phyloP scores from a whole-genome alignment of 2,329 filamentous ascomycete genomes.

The Exophiala dermatitidis region DNA sequence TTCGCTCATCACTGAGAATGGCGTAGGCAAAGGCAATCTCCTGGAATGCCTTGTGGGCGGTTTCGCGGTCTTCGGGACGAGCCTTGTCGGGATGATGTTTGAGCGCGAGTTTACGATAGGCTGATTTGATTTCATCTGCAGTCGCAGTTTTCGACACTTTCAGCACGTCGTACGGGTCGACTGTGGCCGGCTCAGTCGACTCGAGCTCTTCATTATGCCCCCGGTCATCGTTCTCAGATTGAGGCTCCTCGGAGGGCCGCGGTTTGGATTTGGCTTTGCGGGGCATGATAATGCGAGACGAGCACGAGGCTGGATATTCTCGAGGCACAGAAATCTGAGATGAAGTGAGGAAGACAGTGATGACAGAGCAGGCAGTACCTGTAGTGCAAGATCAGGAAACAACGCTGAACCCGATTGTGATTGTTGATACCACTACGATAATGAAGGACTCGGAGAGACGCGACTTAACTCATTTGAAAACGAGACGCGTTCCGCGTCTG shows the following conservation, averaged over 20 bases:
- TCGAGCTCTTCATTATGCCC: slow-evolving; percentile 44
- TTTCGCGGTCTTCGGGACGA: slow-evolving; percentile 56
- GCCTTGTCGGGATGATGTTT: slow-evolving; percentile 86
- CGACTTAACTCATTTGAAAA: too few species aligned
- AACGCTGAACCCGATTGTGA: too few species aligned
- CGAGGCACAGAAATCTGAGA: too few species aligned
- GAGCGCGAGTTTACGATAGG: slow-evolving; percentile 76
- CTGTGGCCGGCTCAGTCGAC: slow-evolving; percentile 57
- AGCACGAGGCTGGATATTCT: too few species aligned
- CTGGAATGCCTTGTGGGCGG: slow-evolving; percentile 77
- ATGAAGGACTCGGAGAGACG: too few species aligned
- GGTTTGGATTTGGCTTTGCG: slow-evolving; percentile 18
- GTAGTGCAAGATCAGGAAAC: too few species aligned
- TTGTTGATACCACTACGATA: too few species aligned
- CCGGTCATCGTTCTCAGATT: not conserved
- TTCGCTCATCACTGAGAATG: slow-evolving; percentile 72
- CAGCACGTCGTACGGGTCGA: slow-evolving; percentile 73
- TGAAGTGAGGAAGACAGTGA: too few species aligned
- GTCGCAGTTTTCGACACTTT: slow-evolving; percentile 64
- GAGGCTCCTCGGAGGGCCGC: slow-evolving; percentile 2
- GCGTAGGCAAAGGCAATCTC: slow-evolving; percentile 89
- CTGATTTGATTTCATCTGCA: slow-evolving; percentile 71
- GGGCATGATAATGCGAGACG: slow-evolving; percentile 10
- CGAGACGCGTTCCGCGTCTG: too few species aligned
- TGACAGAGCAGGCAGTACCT: too few species aligned